phyloP scores from a whole-genome alignment of 2,329 filamentous ascomycete species.

The Botrytis fragariae region DNA sequence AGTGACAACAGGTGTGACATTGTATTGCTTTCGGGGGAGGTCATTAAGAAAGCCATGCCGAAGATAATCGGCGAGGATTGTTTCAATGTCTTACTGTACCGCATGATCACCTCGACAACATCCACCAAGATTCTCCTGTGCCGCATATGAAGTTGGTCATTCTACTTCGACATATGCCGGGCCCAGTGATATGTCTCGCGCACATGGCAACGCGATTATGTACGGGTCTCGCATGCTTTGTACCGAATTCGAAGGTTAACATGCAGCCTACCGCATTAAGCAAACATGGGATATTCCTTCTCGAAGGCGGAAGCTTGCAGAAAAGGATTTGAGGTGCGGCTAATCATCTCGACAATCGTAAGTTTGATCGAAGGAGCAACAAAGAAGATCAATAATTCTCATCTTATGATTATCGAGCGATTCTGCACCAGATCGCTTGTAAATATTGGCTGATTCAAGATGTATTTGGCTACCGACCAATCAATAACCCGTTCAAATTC shows the following conservation, averaged over 20 bases:
- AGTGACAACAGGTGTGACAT: neutral
- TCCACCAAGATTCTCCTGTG: neutral
- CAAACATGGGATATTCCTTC: conserved; percentile 3
- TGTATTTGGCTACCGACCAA: neutral
- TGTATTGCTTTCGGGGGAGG: neutral
- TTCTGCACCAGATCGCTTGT: too few relatives aligned
- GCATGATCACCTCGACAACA: neutral
- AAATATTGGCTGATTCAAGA: neutral
- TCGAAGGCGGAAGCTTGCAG: conserved; percentile 1
- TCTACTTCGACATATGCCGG: neutral
- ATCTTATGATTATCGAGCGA: neutral
- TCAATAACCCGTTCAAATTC: neutral
- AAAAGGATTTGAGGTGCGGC: neutral
- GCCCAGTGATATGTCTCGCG: neutral
- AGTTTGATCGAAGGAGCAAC: neutral
- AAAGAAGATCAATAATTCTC: neutral
- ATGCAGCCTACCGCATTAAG: neutral
- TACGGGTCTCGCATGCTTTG: neutral
- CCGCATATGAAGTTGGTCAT: neutral
- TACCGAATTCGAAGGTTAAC: neutral
- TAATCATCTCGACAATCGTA: neutral
- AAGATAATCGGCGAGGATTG: neutral
- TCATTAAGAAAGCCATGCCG: neutral
- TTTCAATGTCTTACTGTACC: neutral
- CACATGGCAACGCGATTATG: conserved; percentile 6